A percentile compares a stretch with the other conserved stretches of the same genome.
These are phyloP conservation scores for Rhizopogon salebrosus DNA, from an alignment of 768 basidiomycete genomes.

Conservation along the genomic window DNA sequence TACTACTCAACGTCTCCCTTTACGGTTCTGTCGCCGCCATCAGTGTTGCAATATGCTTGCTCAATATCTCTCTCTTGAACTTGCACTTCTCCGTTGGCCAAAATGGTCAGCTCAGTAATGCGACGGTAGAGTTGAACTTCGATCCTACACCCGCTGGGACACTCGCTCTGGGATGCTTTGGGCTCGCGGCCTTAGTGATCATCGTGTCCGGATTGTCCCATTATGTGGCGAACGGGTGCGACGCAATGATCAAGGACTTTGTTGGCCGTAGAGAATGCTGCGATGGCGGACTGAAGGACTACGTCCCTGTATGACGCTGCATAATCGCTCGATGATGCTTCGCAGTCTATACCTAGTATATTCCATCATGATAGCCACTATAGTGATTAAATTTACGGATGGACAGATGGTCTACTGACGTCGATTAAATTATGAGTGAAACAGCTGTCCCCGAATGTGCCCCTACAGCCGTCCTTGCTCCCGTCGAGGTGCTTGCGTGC, in stretches of 20 bases:
- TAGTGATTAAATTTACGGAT: too few relatives aligned
- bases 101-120: background rate
- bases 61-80: slow-evolving; percentile 4
- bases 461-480: too few relatives aligned
- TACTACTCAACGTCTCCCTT: slow-evolving; percentile 4
- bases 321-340: background rate
- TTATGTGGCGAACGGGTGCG: background rate
- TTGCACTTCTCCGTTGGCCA: slow-evolving; percentile 1
- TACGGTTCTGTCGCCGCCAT: slow-evolving; percentile 5
- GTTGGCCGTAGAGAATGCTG: background rate
- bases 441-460: too few relatives aligned
- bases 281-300: background rate
- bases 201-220: background rate
- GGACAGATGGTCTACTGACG: too few relatives aligned
- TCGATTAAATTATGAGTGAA: too few relatives aligned
- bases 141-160: slow-evolving; percentile 5
- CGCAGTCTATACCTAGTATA: too few relatives aligned
- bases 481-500: too few relatives aligned
- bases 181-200: background rate
- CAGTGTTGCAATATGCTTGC: slow-evolving; percentile 3
- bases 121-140: background rate
- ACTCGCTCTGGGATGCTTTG: slow-evolving; percentile 2
- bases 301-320: background rate
- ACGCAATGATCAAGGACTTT: slow-evolving; percentile 2
- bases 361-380: too few relatives aligned